phyloP scores from a whole-genome alignment of 768 basidiomycete genomes.

The Piloderma croceum region DNA sequence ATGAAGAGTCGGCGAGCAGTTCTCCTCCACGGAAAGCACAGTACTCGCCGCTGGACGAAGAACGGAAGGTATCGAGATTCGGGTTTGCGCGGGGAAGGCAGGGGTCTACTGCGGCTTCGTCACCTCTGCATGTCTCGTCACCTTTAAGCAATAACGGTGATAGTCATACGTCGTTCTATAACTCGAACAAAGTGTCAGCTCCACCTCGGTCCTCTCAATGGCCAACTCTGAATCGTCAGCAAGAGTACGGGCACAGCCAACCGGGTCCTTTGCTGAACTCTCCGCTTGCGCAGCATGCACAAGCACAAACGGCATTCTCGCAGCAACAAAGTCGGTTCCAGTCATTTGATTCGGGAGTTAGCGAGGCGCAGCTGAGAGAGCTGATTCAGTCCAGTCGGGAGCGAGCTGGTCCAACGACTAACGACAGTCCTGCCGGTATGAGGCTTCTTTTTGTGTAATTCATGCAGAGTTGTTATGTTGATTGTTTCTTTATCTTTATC shows the following conservation, averaged over 20 bases:
- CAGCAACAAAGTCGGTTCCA: conserved; percentile 44
- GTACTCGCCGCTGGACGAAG: conserved; percentile 46
- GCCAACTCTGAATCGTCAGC: conserved; percentile 35
- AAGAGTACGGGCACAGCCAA: conserved; percentile 36
- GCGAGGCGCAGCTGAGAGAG: conserved; percentile 73
- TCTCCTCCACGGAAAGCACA: no score
- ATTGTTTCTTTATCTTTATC: conserved; percentile 18
- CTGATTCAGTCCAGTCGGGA: conserved; percentile 70
- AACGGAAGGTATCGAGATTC: conserved; percentile 75
- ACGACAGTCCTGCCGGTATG: conserved; percentile 40
- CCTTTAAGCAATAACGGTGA: conserved; percentile 50
- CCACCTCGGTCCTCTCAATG: conserved; percentile 47
- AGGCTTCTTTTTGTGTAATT: conserved; percentile 38
- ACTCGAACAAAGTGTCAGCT: conserved; percentile 26
- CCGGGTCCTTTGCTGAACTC: conserved; percentile 36
- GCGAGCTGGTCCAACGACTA: conserved; percentile 39
- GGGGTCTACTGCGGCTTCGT: conserved; percentile 51
- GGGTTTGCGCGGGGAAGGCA: conserved; percentile 73
- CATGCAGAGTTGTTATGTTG: conserved; percentile 25
- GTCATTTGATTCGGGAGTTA: conserved; percentile 51
- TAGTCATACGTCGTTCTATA: conserved; percentile 43
- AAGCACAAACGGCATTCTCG: conserved; percentile 26
- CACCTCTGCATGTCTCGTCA: conserved; percentile 52
- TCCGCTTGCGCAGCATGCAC: conserved; percentile 43
- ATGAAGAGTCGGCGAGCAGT: conserved; percentile 41